phyloP scores from a whole-genome alignment of 108 stramenopile genomes.

The Phaeodactylum tricornutum region DNA sequence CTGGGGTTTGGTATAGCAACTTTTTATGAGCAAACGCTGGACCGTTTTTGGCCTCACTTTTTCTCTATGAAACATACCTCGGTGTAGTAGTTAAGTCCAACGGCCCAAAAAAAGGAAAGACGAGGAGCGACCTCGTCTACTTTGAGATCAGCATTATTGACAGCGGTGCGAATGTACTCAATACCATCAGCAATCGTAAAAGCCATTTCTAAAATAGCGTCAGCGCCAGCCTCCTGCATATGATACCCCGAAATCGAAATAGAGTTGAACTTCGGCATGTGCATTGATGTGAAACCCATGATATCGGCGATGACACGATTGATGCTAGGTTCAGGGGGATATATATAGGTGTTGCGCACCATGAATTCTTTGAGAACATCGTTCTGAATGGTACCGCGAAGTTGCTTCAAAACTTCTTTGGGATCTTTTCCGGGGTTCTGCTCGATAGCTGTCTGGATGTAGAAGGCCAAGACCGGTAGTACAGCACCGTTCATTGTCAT shows the following conservation, averaged over 20 bases:
- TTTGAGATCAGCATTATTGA: constrained; percentile 72
- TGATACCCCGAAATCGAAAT: constrained; percentile 97
- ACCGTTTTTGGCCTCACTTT: no score
- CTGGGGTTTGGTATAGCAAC: no score
- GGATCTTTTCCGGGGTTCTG: constrained; percentile 34
- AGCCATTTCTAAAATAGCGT: constrained; percentile 92
- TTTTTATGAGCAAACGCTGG: no score
- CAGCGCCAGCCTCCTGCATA: constrained; percentile 99
- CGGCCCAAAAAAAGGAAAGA: constrained; percentile 96
- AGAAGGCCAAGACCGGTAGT: constrained; percentile 90
- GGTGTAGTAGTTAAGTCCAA: constrained; percentile 94
- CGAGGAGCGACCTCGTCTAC: constrained; percentile 94
- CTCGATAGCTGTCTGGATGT: constrained; percentile 88
- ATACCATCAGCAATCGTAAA: constrained; percentile 96
- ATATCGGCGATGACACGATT: constrained; percentile 86
- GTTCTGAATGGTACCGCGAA: constrained; percentile 97
- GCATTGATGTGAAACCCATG: constrained; percentile 86
- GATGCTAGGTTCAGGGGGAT: constrained; percentile 87
- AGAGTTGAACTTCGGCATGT: constrained; percentile 97
- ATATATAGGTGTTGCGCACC: constrained; percentile 96
- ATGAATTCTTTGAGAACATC: constrained; percentile 98
- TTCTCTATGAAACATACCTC: constrained; percentile 36
- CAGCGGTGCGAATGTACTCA: constrained; percentile 88
- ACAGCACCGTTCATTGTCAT: constrained; percentile 99
- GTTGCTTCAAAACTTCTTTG: constrained; percentile 29